Base-by-base conservation (phyloP, 805 yeast genomes). In the Blastobotrys mokoenaii region DNA sequence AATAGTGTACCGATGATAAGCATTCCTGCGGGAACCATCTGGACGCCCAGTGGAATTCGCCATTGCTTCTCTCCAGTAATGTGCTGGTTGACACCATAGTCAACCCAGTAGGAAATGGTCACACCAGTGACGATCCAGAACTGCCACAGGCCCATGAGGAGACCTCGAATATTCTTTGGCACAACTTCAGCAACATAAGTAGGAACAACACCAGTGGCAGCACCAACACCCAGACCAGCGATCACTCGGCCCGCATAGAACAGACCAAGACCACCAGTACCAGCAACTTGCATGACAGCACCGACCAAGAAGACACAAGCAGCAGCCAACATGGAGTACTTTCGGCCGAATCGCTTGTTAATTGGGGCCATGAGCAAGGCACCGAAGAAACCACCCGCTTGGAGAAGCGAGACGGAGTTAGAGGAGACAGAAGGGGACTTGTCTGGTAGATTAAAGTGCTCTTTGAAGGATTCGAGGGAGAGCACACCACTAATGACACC, bases 21-120 rank as follows among this genome's bases (percentile, higher is more conserved):
- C 10, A 76, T 84, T 48, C 86, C 83, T 8, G 94, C 90, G 90
- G 95, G 86, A 62, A 76, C 44, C 83, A 83, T 46, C 83, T 85
- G 59, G 14, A 82, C 68, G 12, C 90, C 95, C 31, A 84, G 81
- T 1, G 83, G 82, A 3, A 81, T 1, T 90, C 93, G 48, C 66
- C 68, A 38, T 18, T 54, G 53, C 17, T 44, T 15, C 17, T 17
- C 14, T 29, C 52, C 45, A 31, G 37, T 40, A 41, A 40, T 33
- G 10, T 31, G 35, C 36, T 48, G 43, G 15, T 46, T 33, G 38
- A 53, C 49, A 3, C 51, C 53, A 30, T 57, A 43, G 49, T 55
- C 56, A 11, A 52, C 40, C 44, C 53, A 69, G 3, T 84, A 68
- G 46, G 93, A 93, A 69, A 84, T 73, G 5, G 89, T 82, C 54